Percentiles rank a stretch among this genome's conserved stretches.
Evolutionary conservation across 164 flowering plant species (phyloP).

Genomic region (Magnolia officinalis): DNA sequence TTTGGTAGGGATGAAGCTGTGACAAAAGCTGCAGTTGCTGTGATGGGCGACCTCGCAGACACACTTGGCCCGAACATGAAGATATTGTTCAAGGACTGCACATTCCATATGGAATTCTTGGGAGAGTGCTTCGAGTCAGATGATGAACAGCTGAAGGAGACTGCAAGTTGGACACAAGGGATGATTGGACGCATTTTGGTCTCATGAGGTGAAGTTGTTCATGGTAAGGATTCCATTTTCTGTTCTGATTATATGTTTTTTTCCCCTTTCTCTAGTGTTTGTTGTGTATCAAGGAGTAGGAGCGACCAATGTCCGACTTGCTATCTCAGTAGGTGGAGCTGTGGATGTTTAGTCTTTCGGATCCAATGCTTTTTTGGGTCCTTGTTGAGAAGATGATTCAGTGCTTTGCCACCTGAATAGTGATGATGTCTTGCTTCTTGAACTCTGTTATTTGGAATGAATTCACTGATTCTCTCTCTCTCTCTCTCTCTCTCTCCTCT

Average conservation of each 20-base stretch:
- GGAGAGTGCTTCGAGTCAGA: slow-evolving; percentile 69
- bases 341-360: neutral
- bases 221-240: neutral
- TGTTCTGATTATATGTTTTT: neutral
- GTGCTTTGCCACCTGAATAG: neutral
- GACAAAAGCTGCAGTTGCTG: slow-evolving; percentile 76
- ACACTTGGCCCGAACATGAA: slow-evolving; percentile 62
- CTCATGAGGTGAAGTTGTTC: slow-evolving; percentile 31
- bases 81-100: slow-evolving; percentile 36
- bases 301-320: neutral
- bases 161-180: slow-evolving; percentile 76
- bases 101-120: slow-evolving; percentile 45
- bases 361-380: slow-evolving; percentile 1
- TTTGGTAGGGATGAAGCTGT: slow-evolving; percentile 69
- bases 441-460: slow-evolving; percentile 3
- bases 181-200: slow-evolving; percentile 66
- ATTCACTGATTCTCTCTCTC: neutral
- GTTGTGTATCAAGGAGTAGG: slow-evolving; percentile 3
- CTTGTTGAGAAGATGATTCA: neutral
- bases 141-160: slow-evolving; percentile 74
- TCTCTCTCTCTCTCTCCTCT: neutral
- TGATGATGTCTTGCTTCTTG: neutral
- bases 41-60: slow-evolving; percentile 82
- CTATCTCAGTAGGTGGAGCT: neutral
- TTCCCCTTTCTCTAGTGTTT: neutral